Conservation (phyloP, 257 asterid species). For the Cruciata laevipes region DNA sequence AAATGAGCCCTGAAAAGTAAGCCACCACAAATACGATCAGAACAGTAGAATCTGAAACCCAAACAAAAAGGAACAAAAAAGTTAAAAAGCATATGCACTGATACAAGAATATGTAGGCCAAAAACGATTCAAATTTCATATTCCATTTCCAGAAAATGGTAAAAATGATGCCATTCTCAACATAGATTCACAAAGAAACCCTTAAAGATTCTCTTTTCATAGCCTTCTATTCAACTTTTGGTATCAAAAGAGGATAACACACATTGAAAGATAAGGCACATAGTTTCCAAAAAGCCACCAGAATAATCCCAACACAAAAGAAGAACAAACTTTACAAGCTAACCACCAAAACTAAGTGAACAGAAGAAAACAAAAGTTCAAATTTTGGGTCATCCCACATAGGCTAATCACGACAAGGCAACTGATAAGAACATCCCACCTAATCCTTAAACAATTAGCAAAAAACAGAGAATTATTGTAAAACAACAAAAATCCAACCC, state of each 20-base stretch:
- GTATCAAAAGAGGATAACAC: background rate
- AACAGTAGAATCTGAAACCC: background rate
- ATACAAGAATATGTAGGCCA: background rate
- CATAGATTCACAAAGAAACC: background rate
- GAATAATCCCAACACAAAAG: background rate
- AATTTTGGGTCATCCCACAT: background rate
- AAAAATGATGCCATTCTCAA: background rate
- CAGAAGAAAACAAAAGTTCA: background rate
- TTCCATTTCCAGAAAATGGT: background rate
- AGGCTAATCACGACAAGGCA: background rate
- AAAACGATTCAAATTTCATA: background rate
- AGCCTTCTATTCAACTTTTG: background rate
- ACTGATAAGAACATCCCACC: background rate
- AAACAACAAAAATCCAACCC: background rate
- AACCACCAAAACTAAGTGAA: background rate
- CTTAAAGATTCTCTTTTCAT: background rate
- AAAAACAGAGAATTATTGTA: background rate
- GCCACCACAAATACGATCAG: background rate
- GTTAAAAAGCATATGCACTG: background rate
- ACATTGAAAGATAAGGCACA: background rate
- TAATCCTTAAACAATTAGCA: background rate
- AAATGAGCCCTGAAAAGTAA: conserved; percentile 36
- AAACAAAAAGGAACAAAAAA: background rate
- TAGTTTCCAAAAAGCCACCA: background rate
- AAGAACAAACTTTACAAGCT: background rate